phyloP scores from a whole-genome alignment of 2,329 filamentous ascomycete genomes.

The Ceratocystis harringtonii region DNA sequence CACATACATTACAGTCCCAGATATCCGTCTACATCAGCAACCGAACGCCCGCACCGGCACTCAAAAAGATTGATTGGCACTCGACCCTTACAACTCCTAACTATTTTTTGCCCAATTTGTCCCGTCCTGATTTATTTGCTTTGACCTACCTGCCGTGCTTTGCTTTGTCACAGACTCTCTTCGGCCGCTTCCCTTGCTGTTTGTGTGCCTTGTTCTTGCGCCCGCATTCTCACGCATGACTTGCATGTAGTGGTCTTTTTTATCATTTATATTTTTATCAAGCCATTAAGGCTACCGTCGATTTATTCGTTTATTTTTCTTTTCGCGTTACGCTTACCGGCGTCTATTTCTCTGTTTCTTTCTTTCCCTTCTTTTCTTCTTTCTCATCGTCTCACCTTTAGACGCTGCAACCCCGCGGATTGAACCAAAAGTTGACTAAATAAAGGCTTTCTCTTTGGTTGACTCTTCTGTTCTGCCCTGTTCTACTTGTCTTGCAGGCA shows the following conservation, averaged over 20 bases:
- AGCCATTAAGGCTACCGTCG: not conserved
- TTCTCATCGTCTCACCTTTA: not conserved
- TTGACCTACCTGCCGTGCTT: too few species aligned
- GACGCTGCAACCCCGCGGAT: too few species aligned
- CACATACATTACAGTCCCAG: not conserved
- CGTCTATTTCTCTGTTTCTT: not conserved
- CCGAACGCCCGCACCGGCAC: not conserved
- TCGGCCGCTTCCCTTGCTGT: not conserved
- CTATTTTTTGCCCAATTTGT: too few species aligned
- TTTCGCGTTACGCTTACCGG: not conserved
- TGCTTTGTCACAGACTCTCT: too few species aligned
- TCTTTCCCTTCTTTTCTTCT: not conserved
- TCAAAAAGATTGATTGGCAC: not conserved
- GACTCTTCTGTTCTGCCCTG: not conserved
- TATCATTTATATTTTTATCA: not conserved
- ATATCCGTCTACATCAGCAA: not conserved
- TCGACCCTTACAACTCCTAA: not conserved
- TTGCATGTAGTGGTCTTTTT: not conserved
- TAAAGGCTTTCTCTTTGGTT: too few species aligned
- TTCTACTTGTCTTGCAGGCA: too few species aligned
- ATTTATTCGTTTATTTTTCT: not conserved
- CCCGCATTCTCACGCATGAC: not conserved
- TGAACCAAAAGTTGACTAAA: too few species aligned
- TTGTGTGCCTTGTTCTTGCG: slow-evolving; percentile 9
- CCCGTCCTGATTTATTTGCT: too few species aligned